These are phyloP conservation scores for Phytophthora podocarpi DNA, from an alignment of 352 stramenopile genomes.

Conservation along the genomic window DNA sequence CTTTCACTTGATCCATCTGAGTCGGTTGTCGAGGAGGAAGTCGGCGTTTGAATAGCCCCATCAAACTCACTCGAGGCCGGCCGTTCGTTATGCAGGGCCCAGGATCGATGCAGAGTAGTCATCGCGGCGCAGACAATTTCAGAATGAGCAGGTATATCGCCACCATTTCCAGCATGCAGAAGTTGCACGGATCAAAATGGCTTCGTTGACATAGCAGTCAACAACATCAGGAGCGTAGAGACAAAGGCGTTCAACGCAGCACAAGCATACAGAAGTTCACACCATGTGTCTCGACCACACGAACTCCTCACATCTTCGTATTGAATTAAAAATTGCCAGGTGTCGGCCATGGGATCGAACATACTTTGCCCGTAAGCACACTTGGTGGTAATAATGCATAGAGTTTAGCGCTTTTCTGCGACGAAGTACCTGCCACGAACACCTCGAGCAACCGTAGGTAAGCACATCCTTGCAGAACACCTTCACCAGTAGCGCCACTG, in stretches of 20 bases:
- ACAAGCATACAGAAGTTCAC: slow-evolving; percentile 10
- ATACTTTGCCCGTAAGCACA: slow-evolving; percentile 4
- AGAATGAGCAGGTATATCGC: slow-evolving; percentile 11
- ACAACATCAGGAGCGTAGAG: background rate
- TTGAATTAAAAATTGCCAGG: slow-evolving; percentile 6
- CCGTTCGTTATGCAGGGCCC: background rate
- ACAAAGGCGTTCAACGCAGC: background rate
- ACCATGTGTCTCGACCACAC: background rate
- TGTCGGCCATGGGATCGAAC: background rate
- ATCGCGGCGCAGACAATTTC: slow-evolving; percentile 5
- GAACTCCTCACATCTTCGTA: slow-evolving; percentile 1
- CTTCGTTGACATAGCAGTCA: background rate
- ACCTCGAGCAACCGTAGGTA: background rate
- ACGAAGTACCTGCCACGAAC: too few relatives aligned
- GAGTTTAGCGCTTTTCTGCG: background rate
- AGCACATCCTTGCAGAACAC: slow-evolving; percentile 4
- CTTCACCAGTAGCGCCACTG: background rate
- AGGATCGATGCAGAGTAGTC: slow-evolving; percentile 1
- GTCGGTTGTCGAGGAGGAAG: background rate
- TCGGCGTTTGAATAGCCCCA: background rate
- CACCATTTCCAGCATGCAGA: background rate
- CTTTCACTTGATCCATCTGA: slow-evolving; percentile 13
- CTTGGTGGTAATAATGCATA: slow-evolving; percentile 3
- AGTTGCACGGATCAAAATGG: background rate
- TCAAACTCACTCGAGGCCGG: background rate